Base-by-base conservation (phyloP, 257 asterid species). In the Parsonsia alboflavescens region DNA sequence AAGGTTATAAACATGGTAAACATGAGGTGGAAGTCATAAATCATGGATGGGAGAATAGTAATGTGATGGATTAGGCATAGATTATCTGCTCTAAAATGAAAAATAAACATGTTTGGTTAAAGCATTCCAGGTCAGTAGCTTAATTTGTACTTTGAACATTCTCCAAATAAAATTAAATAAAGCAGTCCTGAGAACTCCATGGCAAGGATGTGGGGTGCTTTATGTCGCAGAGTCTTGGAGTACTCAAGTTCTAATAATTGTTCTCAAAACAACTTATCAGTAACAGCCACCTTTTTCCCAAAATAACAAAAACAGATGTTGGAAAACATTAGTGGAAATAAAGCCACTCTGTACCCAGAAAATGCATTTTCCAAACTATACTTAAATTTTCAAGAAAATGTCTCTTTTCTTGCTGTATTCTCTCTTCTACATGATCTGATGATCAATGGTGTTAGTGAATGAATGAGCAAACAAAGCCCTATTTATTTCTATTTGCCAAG, bases 1-100 rank as follows among this genome's bases (percentile, higher is more conserved):
- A 58, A 80, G 74, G 39, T 71, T 54, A 68, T 65, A 59, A 64
- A 64, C 33, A 3, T 24, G 33, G 21, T 0, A 41, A 56, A 59
- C 22, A 50, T 73, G 61, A 21, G 30, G 69, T 36, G 36, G 45
- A 56, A 30, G 57, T 64, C 58, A 70, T 8, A 22, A 2, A 70
- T 22, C 67, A 5, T 42, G 36, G 71, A 63, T 57, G 13, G 49
- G 10, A 65, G 0, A 17, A 71, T 22, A 74, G 30, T 8, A 15
- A 59, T 6, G 24, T 17, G 24, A 52, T 52, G 61, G 61, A 54
- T 26, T 26, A 12, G 44, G n/a, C 42, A 61, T 4, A 28, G 11
- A 6, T 28, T 28, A 4, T 59, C 41, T 22, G 39, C 41, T 22
- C 36, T 57, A 57, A 57, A 22, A 57, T 24, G 16, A 57, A 56